phyloP scores from a whole-genome alignment of 257 asterid genomes.

The Solanum clarkiae region DNA sequence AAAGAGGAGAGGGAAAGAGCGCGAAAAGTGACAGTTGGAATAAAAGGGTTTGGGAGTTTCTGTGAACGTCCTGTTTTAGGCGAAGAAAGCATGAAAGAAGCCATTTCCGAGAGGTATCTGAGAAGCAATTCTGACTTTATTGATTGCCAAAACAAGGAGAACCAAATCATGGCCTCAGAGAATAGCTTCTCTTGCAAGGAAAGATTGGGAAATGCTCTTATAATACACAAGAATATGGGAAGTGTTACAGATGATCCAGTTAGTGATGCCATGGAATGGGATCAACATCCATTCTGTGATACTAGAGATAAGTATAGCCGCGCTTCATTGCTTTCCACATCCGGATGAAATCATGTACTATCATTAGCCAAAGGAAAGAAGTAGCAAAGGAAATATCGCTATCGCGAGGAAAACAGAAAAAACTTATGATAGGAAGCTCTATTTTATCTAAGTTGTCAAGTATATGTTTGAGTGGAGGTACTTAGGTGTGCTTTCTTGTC shows the following conservation, averaged over 20 bases:
- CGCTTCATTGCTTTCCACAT: not conserved
- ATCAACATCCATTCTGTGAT: conserved; percentile 61
- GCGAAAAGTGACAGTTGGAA: conserved; percentile 49
- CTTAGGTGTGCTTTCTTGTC: not conserved
- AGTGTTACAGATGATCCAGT: not conserved
- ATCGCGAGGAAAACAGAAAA: not conserved
- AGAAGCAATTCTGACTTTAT: conserved; percentile 18
- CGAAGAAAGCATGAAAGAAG: not conserved
- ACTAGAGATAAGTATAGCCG: conserved; percentile 24
- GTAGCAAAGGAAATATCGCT: not conserved
- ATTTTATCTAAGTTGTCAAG: not conserved
- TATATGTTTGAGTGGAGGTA: not conserved
- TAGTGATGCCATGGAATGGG: conserved; percentile 12
- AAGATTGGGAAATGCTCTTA: not conserved
- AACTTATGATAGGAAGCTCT: not conserved
- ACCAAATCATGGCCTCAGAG: not conserved
- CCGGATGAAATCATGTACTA: not conserved
- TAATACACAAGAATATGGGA: not conserved
- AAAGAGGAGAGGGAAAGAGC: conserved; percentile 60
- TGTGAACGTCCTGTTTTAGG: not conserved
- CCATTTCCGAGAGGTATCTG: not conserved
- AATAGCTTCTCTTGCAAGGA: not conserved
- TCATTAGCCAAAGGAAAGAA: not conserved
- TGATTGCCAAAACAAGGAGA: not conserved
- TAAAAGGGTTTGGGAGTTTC: conserved; percentile 74